These are phyloP conservation scores for Polygonum maritimum DNA, from an alignment of 148 eudicot genomes.

Conservation along the genomic window DNA sequence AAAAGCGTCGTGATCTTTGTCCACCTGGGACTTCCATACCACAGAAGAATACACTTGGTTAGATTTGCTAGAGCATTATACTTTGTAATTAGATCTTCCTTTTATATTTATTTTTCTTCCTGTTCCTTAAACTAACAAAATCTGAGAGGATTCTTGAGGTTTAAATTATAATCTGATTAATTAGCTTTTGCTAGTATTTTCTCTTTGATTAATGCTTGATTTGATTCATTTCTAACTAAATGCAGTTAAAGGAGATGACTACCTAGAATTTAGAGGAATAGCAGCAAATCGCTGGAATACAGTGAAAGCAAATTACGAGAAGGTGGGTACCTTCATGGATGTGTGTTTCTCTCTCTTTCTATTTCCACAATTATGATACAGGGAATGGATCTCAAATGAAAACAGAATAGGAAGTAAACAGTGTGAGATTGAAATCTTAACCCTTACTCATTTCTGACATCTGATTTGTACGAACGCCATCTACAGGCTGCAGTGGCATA, in stretches of 20 bases:
- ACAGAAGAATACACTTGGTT: slow-evolving; percentile 37
- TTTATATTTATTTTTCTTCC: not conserved
- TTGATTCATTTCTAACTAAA: not conserved
- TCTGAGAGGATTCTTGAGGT: not conserved
- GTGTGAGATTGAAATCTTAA: not conserved
- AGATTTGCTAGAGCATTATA: slow-evolving; percentile 2
- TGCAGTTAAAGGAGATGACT: slow-evolving; percentile 72
- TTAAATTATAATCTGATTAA: not conserved
- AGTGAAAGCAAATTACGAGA: slow-evolving; percentile 62
- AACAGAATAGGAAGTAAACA: not conserved
- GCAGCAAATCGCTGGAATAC: slow-evolving; percentile 69
- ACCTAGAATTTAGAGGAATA: slow-evolving; percentile 46
- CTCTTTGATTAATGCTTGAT: not conserved
- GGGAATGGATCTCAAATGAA: not conserved
- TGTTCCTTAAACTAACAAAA: not conserved
- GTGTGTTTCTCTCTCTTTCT: not conserved
- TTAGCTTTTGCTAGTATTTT: not conserved
- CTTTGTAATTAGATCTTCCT: not conserved
- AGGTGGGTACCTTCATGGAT: slow-evolving; percentile 31
- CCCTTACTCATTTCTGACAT: not conserved
- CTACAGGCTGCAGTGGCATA: slow-evolving; percentile 87
- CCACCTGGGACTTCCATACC: slow-evolving; percentile 32
- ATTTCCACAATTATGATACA: not conserved
- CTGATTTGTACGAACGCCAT: slow-evolving; percentile 5
- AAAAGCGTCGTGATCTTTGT: slow-evolving; percentile 31